phyloP scores from a whole-genome alignment of 2,329 filamentous ascomycete species.

The Pseudodiploospora longispora region DNA sequence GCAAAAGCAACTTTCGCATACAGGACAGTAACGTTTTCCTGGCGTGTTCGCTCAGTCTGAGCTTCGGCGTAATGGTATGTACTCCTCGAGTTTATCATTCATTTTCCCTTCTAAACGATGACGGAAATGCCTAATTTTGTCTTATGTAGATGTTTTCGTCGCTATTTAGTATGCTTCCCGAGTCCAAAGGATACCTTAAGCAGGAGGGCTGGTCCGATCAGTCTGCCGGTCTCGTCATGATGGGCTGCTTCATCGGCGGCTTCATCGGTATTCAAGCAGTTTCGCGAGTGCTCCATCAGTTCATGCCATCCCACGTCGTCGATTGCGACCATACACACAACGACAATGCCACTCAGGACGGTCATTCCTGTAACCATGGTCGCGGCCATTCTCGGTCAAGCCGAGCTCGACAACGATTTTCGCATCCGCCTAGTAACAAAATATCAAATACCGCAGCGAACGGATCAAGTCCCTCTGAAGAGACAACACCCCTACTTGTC shows the following conservation, averaged over 20 bases:
- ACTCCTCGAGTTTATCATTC: background rate
- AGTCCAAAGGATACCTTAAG: constrained; percentile 68
- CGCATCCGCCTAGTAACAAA: constrained; percentile 14
- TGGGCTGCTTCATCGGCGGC: constrained; percentile 61
- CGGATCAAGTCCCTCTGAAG: constrained; percentile 10
- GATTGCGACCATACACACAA: constrained; percentile 71
- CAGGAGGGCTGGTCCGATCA: constrained; percentile 60
- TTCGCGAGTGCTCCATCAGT: constrained; percentile 63
- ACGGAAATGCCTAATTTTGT: background rate
- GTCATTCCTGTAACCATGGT: constrained; percentile 14
- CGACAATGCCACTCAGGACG: constrained; percentile 33
- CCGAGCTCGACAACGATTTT: constrained; percentile 22
- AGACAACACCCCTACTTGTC: constrained; percentile 44
- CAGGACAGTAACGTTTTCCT: constrained; percentile 84
- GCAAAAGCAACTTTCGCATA: constrained; percentile 72
- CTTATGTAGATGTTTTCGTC: constrained; percentile 71
- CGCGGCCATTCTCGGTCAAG: constrained; percentile 23
- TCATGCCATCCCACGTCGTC: constrained; percentile 71
- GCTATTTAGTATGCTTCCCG: constrained; percentile 87
- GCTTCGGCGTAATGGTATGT: constrained; percentile 89
- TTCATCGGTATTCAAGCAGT: constrained; percentile 69
- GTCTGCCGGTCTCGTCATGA: constrained; percentile 59
- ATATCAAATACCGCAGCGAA: constrained; percentile 12
- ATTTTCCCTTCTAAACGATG: background rate
- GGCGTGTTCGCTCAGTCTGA: constrained; percentile 80